Evolutionary conservation across 495 filamentous ascomycete species (phyloP).

Genomic region (Podospora pseudoanserina): DNA sequence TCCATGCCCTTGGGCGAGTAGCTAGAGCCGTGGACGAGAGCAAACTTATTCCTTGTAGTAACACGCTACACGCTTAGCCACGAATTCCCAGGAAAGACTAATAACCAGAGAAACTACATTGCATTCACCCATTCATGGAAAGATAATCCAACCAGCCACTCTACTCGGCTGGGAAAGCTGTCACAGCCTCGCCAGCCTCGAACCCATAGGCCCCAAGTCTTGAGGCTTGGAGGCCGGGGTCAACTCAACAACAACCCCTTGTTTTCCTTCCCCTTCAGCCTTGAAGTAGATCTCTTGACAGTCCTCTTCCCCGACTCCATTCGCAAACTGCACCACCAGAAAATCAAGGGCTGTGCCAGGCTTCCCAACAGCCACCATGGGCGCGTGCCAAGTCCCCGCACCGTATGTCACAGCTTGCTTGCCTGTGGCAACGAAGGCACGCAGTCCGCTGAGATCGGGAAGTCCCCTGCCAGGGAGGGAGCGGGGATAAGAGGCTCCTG

Average conservation of each 20-base stretch:
- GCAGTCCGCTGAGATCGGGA: conserved; percentile 67
- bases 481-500: background rate
- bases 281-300: conserved; percentile 69
- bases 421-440: conserved; percentile 75
- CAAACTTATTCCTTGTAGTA: too few relatives aligned
- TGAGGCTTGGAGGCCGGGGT: conserved; percentile 1
- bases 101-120: too few relatives aligned
- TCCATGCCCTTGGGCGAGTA: too few relatives aligned
- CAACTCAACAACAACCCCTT: conserved; percentile 14
- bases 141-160: too few relatives aligned
- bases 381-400: conserved; percentile 93
- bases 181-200: conserved; percentile 10
- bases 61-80: too few relatives aligned
- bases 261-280: conserved; percentile 20
- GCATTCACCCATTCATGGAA: too few relatives aligned
- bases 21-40: too few relatives aligned
- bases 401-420: conserved; percentile 88
- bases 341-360: conserved; percentile 64
- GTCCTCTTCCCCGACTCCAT: conserved; percentile 80
- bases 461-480: conserved; percentile 55
- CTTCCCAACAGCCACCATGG: conserved; percentile 83
- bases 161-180: background rate
- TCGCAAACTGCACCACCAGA: conserved; percentile 83
- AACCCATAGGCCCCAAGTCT: background rate
- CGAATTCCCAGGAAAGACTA: too few relatives aligned